A percentile compares a stretch with the other conserved stretches of the same genome.
These are phyloP conservation scores for Mycena metata DNA, from an alignment of 768 basidiomycete genomes.

Conservation along the genomic window DNA sequence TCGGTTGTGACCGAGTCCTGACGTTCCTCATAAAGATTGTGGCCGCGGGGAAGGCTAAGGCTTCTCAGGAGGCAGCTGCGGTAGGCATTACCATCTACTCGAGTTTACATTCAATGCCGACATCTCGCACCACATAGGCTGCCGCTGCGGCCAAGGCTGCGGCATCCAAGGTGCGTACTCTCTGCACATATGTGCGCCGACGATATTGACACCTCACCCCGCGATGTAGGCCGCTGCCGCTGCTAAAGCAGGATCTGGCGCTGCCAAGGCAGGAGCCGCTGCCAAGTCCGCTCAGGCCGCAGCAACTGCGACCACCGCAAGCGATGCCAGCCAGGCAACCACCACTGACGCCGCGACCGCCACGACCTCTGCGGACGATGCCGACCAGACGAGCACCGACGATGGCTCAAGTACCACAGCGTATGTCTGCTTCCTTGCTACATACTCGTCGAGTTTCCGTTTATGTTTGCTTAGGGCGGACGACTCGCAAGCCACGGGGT, in stretches of 20 bases:
- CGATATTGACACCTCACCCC: not conserved
- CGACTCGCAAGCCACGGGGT: too few species aligned
- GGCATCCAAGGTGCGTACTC: conserved; percentile 3
- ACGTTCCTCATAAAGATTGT: conserved; percentile 7
- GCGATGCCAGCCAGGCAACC: conserved; percentile 1
- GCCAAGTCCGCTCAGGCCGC: conserved; percentile 20
- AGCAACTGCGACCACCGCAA: conserved; percentile 12
- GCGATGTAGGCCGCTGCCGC: conserved; percentile 16
- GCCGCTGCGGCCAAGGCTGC: conserved; percentile 30
- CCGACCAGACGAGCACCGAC: conserved; percentile 6
- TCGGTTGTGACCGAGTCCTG: too few species aligned
- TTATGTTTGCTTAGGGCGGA: not conserved
- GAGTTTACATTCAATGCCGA: not conserved
- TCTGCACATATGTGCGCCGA: not conserved
- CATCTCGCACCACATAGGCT: not conserved
- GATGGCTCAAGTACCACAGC: not conserved
- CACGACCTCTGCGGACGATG: conserved; percentile 3
- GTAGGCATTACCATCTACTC: not conserved
- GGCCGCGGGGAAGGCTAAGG: conserved; percentile 20
- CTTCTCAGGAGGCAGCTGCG: conserved; percentile 22
- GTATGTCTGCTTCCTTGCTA: not conserved
- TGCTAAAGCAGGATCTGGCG: conserved; percentile 21
- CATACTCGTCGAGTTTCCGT: not conserved
- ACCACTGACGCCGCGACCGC: conserved; percentile 3
- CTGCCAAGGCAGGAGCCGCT: conserved; percentile 28